Evolutionary conservation across 306 rosid species (phyloP).

Genomic region (Carpinus fangiana): DNA sequence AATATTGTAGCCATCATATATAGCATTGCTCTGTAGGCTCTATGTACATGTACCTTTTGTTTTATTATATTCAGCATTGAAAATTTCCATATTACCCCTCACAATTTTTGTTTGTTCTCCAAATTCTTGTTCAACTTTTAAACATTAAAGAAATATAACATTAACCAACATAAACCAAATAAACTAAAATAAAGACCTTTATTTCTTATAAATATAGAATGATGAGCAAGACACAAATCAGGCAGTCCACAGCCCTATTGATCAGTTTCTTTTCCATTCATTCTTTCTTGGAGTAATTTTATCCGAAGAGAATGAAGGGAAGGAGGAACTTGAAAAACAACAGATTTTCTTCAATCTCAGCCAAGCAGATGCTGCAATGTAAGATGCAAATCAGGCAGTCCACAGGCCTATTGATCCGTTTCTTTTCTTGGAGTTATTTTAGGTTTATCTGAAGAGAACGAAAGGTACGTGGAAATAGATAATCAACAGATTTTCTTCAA

Average conservation of each 20-base stretch:
- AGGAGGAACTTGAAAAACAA: neutral
- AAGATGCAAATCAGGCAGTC: neutral
- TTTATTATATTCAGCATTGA: neutral
- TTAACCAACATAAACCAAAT: neutral
- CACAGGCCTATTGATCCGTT: neutral
- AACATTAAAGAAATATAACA: neutral
- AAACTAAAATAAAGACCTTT: neutral
- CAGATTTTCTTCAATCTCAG: conserved; percentile 1
- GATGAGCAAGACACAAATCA: neutral
- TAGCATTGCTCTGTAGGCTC: neutral
- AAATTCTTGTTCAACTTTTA: neutral
- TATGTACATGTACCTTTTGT: neutral
- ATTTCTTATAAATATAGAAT: too few relatives aligned
- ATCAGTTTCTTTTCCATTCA: neutral
- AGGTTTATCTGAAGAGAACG: neutral
- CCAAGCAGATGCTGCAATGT: neutral
- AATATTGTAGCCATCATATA: neutral
- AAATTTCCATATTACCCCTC: neutral
- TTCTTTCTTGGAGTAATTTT: neutral
- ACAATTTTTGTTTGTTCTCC: neutral
- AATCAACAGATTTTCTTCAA: neutral
- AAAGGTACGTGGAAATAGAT: neutral
- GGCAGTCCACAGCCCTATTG: neutral
- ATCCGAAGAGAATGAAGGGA: neutral
- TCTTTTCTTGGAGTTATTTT: neutral